Conservation (phyloP, 108 stramenopile genomes). For the Cyclotella sp. region DNA sequence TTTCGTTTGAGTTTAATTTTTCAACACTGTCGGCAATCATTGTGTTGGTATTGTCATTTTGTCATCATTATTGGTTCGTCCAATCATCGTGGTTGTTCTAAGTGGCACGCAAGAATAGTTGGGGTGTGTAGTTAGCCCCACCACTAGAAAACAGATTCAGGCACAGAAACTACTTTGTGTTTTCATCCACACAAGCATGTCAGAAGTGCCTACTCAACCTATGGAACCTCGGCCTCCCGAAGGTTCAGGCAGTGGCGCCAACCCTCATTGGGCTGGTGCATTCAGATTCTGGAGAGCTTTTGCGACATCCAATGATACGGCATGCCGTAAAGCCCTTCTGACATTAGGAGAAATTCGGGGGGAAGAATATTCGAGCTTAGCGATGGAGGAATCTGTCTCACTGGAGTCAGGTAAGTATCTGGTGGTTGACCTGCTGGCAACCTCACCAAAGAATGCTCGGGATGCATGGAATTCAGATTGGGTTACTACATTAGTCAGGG, state of each 20-base stretch:
- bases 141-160: background rate
- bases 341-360: background rate
- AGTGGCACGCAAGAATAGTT: background rate
- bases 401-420: background rate
- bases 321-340: background rate
- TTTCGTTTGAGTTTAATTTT: background rate
- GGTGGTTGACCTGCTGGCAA: background rate
- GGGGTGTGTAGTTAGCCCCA: background rate
- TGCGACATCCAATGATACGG: background rate
- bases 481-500: slow-evolving; percentile 1
- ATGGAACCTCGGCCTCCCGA: background rate
- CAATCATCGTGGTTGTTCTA: background rate
- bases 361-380: background rate
- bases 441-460: background rate
- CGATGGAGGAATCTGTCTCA: background rate
- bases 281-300: slow-evolving; percentile 3
- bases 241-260: background rate
- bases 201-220: slow-evolving; percentile 1
- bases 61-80: background rate
- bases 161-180: background rate
- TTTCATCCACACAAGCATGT: background rate
- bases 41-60: background rate
- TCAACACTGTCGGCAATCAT: background rate
- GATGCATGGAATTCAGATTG: background rate
- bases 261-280: background rate